Evolutionary conservation across 768 basidiomycete species (phyloP).

Genomic region (Brasilioporus rufonigricans): DNA sequence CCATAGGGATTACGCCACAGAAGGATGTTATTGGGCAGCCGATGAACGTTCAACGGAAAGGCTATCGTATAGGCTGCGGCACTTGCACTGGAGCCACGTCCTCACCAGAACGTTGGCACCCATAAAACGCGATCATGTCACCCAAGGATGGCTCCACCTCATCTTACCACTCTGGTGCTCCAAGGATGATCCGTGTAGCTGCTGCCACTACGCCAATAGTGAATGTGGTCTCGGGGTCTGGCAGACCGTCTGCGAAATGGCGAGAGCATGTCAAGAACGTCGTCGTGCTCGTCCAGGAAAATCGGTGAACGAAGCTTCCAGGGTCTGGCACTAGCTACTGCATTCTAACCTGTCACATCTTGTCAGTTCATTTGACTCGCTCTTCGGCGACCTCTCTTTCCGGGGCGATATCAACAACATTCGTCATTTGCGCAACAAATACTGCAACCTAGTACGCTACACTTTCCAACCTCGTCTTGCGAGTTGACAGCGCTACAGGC

Average conservation of each 20-base stretch:
- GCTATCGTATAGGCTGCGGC: background rate
- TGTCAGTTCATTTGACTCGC: no score
- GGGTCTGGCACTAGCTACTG: slow-evolving; percentile 15
- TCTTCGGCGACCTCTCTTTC: slow-evolving; percentile 29
- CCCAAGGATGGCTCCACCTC: background rate
- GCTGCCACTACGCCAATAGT: no score
- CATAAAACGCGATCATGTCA: slow-evolving; percentile 13
- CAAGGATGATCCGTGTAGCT: slow-evolving; percentile 12
- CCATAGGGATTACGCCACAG: slow-evolving; percentile 7
- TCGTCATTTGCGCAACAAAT: slow-evolving; percentile 17
- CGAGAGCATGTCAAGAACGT: slow-evolving; percentile 25
- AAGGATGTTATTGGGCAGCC: no score
- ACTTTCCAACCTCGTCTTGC: background rate
- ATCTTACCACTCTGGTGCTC: background rate
- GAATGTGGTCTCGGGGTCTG: background rate
- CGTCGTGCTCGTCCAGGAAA: slow-evolving; percentile 28
- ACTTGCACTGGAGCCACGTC: background rate
- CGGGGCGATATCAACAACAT: slow-evolving; percentile 23
- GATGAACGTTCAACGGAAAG: slow-evolving; percentile 10
- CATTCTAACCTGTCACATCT: no score
- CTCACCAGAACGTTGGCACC: background rate
- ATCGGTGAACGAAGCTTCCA: slow-evolving; percentile 14
- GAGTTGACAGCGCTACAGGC: slow-evolving; percentile 1
- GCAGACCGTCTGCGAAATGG: slow-evolving; percentile 15
- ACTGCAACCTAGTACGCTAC: slow-evolving; percentile 23